Base-by-base conservation (phyloP, 1,284 basidiomycete species). In the Pseudozyma tsukubaensis region DNA sequence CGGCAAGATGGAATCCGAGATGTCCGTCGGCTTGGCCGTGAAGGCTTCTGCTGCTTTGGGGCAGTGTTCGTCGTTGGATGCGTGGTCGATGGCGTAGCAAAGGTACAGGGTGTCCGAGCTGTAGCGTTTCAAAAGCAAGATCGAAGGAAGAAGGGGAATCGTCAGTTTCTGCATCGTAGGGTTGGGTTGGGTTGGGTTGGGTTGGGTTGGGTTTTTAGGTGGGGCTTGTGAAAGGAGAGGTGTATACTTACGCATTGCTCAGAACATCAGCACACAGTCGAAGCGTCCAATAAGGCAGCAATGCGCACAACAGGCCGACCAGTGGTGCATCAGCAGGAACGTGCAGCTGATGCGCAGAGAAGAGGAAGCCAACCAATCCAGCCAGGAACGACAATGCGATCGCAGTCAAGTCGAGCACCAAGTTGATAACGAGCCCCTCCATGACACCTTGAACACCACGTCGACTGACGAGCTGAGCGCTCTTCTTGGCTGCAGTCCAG, bases 1-100 rank as follows among this genome's bases (percentile, higher is more conserved):
- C 9, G 71, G 71, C 37, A 73, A 55, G 32, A 73, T 63, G 9
- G 65, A 69, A 12, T 73, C 65, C 5, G 65, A 64, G 4, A 48
- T 45, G 21, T 61, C 70, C n/a, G 63, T 34, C 2, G 63, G 49
- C 42, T 68, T 69, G 14, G 61, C 71, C 2, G 65, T 64, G 43
- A 73, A 73, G 1, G 72, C 72, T 29, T 66, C 51, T 10, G 59
- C 59, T 16, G 67, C 72, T 14, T 63, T 74, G 14, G 72, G 72
- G 44, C 72, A 74, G 18, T 72, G 66, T 37, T 66, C 65, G 32
- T 72, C 71, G 50, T 70, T 68, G 12, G 88, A 86, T 52, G 92
- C 92, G 73, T 91, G 90, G 82, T 94, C 93, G 56, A 95, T 92
- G 77, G 92, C 92, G 81, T 93, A 93, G 80, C 94, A 95, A 43